Evolutionary conservation across 768 basidiomycete species (phyloP), one percentile per base, ranked within the genome.

Genomic region (Mycena rosella): DNA sequence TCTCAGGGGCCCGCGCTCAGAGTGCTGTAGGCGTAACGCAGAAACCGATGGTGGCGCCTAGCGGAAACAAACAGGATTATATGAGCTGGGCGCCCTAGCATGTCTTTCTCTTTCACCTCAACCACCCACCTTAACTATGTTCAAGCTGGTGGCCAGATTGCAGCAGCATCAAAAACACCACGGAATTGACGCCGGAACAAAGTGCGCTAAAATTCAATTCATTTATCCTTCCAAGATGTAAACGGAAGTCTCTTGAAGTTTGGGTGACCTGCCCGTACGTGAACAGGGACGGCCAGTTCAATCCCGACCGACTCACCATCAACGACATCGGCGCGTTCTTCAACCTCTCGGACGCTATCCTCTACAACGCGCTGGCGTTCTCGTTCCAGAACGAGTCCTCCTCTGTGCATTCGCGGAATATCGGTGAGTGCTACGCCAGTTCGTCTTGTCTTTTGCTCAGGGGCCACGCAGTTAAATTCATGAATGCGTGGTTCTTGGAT

Each of bases 11-110:
- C 47, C 11, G 58, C 44, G 29, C 59, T 55, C 52, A 56, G 45
- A 63, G 49, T 24, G 10, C 38, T 63, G 29, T 63, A 88, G 88
- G 79, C 58, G 89, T 89, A 20, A 85, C 80, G 52, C 78, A 77
- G 70, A 88, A 87, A 72, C 72, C 80, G 20, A 79, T 84, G 32
- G 74, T 77, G 6, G 82, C 88, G 2, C 87, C 87, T 3, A 83
- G 84, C 22, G 86, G 87, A 1, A 79, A 88, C 72, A 81, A 81
- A 36, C 86, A 89, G 67, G 89, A 90, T 73, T 91, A 89, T 73
- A 82, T 91, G 85, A 90, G 89, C 74, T 90, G 88, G 87, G 87
- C 89, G 17, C 89, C 90, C 44, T 91, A 91, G 89, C 90, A 76
- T 51, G 87, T 75, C 15, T 47, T 32, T 42, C 20, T 51, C 42